Percentiles rank a stretch among this genome's conserved stretches.
These are phyloP conservation scores for Mrakiaceae sp. DNA, from an alignment of 1,284 basidiomycete species.

Conservation along the genomic window DNA sequence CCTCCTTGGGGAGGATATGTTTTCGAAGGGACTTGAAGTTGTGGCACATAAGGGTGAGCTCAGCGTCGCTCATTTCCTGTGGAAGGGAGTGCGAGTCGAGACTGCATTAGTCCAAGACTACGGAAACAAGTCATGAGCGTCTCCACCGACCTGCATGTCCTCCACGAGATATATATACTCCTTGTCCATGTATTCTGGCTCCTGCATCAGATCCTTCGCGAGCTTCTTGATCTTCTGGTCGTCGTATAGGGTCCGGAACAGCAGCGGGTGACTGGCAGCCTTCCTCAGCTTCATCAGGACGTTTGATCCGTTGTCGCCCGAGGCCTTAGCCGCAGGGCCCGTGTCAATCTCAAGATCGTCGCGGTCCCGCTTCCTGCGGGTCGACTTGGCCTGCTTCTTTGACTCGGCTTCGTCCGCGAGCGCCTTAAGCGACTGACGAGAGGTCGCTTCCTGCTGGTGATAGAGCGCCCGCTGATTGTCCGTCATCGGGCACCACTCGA, in stretches of 20 bases:
- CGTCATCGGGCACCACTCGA: conserved; percentile 93
- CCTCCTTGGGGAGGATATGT: conserved; percentile 60
- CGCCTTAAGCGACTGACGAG: conserved; percentile 58
- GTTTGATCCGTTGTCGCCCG: conserved; percentile 44
- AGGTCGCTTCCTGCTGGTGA: conserved; percentile 68
- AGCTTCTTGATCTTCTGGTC: conserved; percentile 63
- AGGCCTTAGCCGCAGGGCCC: conserved; percentile 33
- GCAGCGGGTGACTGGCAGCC: conserved; percentile 89
- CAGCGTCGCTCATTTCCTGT: conserved; percentile 85
- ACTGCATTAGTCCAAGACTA: not conserved
- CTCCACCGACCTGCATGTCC: conserved; percentile 52
- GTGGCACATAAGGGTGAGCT: conserved; percentile 68
- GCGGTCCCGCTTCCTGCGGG: not conserved
- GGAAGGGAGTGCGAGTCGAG: not conserved
- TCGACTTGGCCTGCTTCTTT: conserved; percentile 5
- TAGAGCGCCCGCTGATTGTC: conserved; percentile 72
- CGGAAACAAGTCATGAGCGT: not conserved
- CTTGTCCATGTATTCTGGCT: conserved; percentile 56
- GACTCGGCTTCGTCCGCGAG: conserved; percentile 45
- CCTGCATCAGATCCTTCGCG: conserved; percentile 74
- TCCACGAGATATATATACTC: conserved; percentile 75
- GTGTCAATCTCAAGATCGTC: conserved; percentile 12
- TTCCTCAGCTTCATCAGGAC: conserved; percentile 94
- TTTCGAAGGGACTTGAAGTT: conserved; percentile 77
- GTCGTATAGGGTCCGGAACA: conserved; percentile 77